Conservation (phyloP, 2,329 filamentous ascomycete genomes). For the Ascochyta lentis region DNA sequence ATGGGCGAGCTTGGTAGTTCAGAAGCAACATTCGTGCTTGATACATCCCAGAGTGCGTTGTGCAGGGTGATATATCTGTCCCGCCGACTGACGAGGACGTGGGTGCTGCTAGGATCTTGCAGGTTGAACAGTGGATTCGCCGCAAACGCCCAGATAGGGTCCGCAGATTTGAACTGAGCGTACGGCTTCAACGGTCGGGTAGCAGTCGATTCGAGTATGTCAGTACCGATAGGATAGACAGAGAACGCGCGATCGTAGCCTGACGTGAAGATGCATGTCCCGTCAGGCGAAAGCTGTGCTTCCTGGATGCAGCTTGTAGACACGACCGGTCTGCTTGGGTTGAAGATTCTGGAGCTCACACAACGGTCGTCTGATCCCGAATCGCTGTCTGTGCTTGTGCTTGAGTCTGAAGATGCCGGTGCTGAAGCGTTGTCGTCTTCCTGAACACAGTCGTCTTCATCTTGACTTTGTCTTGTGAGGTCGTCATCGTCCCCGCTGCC, state of each 20-base stretch:
- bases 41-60: slow-evolving; percentile 58
- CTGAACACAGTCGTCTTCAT: neutral
- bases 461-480: neutral
- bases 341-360: neutral
- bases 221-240: slow-evolving; percentile 49
- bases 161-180: slow-evolving; percentile 53
- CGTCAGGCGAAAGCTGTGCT: slow-evolving; percentile 55
- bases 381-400: slow-evolving; percentile 2
- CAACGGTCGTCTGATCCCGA: neutral
- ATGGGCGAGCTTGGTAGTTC: slow-evolving; percentile 14
- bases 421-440: neutral
- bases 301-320: slow-evolving; percentile 38
- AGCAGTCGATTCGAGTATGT: slow-evolving; percentile 12
- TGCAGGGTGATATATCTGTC: slow-evolving; percentile 64
- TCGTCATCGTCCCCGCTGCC: neutral
- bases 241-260: slow-evolving; percentile 62
- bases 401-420: slow-evolving; percentile 4
- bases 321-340: neutral
- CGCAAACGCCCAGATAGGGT: slow-evolving; percentile 61
- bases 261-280: slow-evolving; percentile 63
- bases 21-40: neutral
- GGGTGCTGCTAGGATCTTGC: slow-evolving; percentile 56
- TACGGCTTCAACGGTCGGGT: slow-evolving; percentile 52
- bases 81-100: slow-evolving; percentile 60
- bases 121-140: slow-evolving; percentile 63